Percentiles rank a stretch among this genome's conserved stretches.
These are phyloP conservation scores for Coffea humblotiana DNA, from an alignment of 305 asterid species.

Conservation along the genomic window DNA sequence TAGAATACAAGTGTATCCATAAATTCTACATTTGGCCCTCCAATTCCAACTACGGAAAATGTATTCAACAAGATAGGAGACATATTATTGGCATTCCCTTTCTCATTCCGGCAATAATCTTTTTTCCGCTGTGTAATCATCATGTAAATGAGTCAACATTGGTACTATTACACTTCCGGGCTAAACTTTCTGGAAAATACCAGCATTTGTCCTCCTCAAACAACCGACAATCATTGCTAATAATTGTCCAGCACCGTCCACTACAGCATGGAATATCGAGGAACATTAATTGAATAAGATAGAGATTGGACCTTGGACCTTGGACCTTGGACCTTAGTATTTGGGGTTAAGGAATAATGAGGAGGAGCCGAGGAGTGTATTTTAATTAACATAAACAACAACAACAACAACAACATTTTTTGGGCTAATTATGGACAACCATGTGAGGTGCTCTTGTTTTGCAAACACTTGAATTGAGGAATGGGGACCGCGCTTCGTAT, in stretches of 20 bases:
- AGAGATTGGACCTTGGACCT: not conserved
- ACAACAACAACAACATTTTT: not conserved
- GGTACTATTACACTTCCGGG: not conserved
- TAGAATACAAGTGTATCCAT: too few species aligned
- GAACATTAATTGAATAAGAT: not conserved
- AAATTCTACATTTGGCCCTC: too few species aligned
- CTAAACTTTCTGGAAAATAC: not conserved
- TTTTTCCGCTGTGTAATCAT: not conserved
- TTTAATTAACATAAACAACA: not conserved
- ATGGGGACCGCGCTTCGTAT: not conserved
- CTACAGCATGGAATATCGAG: not conserved
- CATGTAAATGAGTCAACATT: not conserved
- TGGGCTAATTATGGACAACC: not conserved
- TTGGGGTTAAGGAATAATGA: not conserved
- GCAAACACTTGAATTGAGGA: not conserved
- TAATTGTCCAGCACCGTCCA: not conserved
- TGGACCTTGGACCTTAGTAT: not conserved
- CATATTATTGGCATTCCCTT: not conserved
- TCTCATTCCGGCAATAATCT: too few species aligned
- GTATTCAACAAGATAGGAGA: not conserved
- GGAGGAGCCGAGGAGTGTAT: not conserved
- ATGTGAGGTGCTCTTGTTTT: not conserved
- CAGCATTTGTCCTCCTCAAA: not conserved
- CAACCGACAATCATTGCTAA: conserved; percentile 1
- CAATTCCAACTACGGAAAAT: too few species aligned